A percentile compares a stretch with the other conserved stretches of the same genome.
These are phyloP conservation scores for Penicillium atrosanguineum DNA, from an alignment of 495 filamentous ascomycete genomes.

Conservation along the genomic window DNA sequence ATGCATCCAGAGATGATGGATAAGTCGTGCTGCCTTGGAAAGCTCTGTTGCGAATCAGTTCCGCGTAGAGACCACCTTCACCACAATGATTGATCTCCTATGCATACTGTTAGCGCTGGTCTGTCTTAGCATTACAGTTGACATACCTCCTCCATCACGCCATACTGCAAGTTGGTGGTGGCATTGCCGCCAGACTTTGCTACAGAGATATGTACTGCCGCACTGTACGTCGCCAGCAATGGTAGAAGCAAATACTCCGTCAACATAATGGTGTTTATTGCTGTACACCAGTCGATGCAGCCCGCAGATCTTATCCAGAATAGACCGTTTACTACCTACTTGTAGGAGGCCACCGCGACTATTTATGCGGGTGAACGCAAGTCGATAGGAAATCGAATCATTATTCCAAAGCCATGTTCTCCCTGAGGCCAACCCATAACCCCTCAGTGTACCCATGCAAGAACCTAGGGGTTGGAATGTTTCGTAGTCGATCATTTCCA, in stretches of 20 bases:
- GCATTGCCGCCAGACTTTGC: constrained; percentile 49
- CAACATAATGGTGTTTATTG: constrained; percentile 17
- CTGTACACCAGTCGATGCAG: constrained; percentile 1
- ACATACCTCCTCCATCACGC: constrained; percentile 56
- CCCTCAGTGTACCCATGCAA: not conserved
- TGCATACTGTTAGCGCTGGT: constrained; percentile 2
- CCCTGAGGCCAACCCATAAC: not conserved
- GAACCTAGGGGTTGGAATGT: not conserved
- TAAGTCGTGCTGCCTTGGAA: constrained; percentile 57
- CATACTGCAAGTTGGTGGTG: constrained; percentile 53
- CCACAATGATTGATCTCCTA: constrained; percentile 73
- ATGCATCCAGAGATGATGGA: constrained; percentile 48
- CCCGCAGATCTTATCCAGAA: constrained; percentile 5
- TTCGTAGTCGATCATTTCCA: constrained; percentile 8
- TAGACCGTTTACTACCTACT: not conserved
- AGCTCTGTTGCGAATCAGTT: constrained; percentile 68
- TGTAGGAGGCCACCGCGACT: constrained; percentile 1
- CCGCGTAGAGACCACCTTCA: constrained; percentile 74
- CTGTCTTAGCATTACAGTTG: not conserved
- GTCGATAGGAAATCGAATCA: no score
- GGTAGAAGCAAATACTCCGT: constrained; percentile 25
- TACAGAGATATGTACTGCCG: constrained; percentile 38
- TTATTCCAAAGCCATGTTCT: no score
- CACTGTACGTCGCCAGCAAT: constrained; percentile 26
- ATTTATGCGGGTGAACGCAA: constrained; percentile 6